Base-by-base conservation (phyloP, 2,329 filamentous ascomycete species). In the Cladosporium sp. region DNA sequence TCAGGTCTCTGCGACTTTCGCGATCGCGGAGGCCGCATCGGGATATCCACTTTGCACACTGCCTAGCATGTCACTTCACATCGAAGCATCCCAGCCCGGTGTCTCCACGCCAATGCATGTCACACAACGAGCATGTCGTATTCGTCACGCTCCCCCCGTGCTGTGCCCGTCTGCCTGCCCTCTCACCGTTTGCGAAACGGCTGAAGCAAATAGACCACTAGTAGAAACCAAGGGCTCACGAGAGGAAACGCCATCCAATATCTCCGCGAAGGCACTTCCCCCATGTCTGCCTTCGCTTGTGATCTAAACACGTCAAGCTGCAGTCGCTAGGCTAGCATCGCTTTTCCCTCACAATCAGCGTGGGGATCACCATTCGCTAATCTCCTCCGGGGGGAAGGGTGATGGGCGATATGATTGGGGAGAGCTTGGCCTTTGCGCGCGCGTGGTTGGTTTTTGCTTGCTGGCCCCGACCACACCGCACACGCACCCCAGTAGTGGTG, bases 71-170 rank as follows among this genome's bases (percentile, higher is more conserved):
- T n/a, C 55, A 35, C 33, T 21, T 57, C 21, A 26, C 23, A 26
- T 26, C 23, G 23, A 26, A 26, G 23, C 23, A 26, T 26, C 23
- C 23, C 23, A 26, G 23, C 23, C 23, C 28, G 49, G 18, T 53
- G 23, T 53, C 49, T 53, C 49, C 49, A 53, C 49, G 49, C 49
- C 49, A 53, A 29, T 29, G 49, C 49, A 53, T 53, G 49, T 53
- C 49, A 53, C 49, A 29, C 49, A 29, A 26, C 12, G 7, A 29
- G 26, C 23, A 29, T 29, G 14, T 29, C 49, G 49, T 53, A 53
- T 29, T 53, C 49, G 49, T 53, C 23, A 53, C 49, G 23, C 49
- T 1, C n/a, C 40, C 40, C n/a, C 40, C 40, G n/a, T 46, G 40
- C 40, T 44, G 37, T 44, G 37, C 18, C 18, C 8, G 14, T 6